These are phyloP conservation scores for Suillus discolor DNA, from an alignment of 768 basidiomycete genomes.

Conservation along the genomic window DNA sequence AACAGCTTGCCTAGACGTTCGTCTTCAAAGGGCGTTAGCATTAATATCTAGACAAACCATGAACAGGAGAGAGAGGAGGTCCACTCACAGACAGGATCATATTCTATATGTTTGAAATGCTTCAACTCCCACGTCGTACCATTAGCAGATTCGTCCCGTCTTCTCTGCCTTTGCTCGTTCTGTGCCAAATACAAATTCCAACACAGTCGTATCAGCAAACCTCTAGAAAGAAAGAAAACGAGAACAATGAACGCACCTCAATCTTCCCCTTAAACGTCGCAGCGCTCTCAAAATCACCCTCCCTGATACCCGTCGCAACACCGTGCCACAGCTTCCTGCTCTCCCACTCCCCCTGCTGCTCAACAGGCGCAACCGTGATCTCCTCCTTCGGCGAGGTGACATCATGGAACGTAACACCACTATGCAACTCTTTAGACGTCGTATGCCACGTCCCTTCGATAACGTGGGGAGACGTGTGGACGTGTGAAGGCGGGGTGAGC, in stretches of 20 bases:
- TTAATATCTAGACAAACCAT: neutral
- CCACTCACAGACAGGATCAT: constrained; percentile 72
- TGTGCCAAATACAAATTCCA: constrained; percentile 29
- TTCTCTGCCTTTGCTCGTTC: constrained; percentile 91
- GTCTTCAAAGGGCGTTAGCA: constrained; percentile 41
- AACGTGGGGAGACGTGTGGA: constrained; percentile 46
- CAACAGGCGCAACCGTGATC: constrained; percentile 61
- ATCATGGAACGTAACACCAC: constrained; percentile 70
- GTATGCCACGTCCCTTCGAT: constrained; percentile 85
- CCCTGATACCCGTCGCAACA: constrained; percentile 89
- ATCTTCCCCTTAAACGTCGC: constrained; percentile 87
- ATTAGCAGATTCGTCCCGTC: constrained; percentile 79
- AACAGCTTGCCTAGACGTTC: constrained; percentile 64
- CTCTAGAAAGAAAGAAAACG: neutral
- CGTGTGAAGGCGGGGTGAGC: constrained; percentile 53
- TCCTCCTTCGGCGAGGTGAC: constrained; percentile 75
- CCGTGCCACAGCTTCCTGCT: constrained; percentile 81
- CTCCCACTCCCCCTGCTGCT: constrained; percentile 81
- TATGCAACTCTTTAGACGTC: constrained; percentile 51
- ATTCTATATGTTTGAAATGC: constrained; percentile 73
- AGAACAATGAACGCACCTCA: constrained; percentile 44
- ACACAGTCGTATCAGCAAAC: neutral
- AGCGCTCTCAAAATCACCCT: constrained; percentile 91
- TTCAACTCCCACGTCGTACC: constrained; percentile 73
- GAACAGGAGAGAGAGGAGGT: neutral